These are phyloP conservation scores for Phytophthora cactorum DNA, from an alignment of 352 stramenopile genomes.

Conservation along the genomic window DNA sequence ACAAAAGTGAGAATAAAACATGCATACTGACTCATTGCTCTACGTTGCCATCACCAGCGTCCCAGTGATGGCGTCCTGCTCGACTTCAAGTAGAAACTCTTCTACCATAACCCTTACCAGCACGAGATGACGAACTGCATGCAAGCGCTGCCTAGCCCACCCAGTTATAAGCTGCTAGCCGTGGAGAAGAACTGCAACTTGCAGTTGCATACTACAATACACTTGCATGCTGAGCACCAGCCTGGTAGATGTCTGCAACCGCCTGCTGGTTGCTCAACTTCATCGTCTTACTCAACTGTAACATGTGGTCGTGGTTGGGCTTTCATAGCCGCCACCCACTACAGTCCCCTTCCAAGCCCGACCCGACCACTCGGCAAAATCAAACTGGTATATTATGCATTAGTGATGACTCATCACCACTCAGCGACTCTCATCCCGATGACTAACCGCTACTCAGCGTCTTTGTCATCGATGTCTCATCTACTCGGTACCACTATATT, in stretches of 20 bases:
- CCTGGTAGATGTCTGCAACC: neutral
- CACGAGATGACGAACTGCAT: too few species aligned
- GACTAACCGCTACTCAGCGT: too few species aligned
- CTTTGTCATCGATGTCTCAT: too few species aligned
- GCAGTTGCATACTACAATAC: too few species aligned
- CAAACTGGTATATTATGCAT: neutral
- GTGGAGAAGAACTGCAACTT: too few species aligned
- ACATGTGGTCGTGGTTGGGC: neutral
- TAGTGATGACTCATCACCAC: neutral
- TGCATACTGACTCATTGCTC: neutral
- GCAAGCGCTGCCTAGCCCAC: too few species aligned
- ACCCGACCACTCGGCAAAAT: conserved; percentile 1
- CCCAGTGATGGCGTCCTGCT: neutral
- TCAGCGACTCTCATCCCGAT: neutral
- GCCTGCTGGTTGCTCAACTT: too few species aligned
- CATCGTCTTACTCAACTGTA: neutral
- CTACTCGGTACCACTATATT: conserved; percentile 3
- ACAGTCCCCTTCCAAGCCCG: conserved; percentile 4
- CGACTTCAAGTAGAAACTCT: too few species aligned
- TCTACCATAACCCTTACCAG: too few species aligned
- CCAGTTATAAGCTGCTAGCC: too few species aligned
- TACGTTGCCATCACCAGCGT: neutral
- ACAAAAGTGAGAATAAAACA: neutral
- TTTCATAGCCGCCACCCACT: conserved; percentile 3
- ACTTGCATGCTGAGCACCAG: too few species aligned